These are phyloP conservation scores for Malassezia cuniculi DNA, from an alignment of 1,284 basidiomycete genomes.

Conservation along the genomic window DNA sequence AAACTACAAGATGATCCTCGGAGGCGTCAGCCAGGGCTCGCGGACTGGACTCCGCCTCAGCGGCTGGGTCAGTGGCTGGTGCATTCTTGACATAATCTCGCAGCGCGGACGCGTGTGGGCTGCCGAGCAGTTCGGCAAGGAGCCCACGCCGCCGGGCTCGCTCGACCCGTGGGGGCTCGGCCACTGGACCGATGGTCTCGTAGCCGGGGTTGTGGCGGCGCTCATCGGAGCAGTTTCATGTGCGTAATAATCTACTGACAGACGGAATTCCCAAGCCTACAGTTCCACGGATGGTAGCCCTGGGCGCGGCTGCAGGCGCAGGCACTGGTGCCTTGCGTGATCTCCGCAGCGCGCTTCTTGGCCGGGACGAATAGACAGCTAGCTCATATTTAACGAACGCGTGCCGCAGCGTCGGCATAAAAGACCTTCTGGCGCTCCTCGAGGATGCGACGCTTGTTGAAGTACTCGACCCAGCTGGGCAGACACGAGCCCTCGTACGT, in stretches of 20 bases:
- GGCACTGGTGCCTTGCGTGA: slow-evolving; percentile 11
- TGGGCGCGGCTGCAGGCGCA: slow-evolving; percentile 10
- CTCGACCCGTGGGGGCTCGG: slow-evolving; percentile 11
- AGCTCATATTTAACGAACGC: background rate
- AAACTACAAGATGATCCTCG: slow-evolving; percentile 37
- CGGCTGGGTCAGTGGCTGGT: slow-evolving; percentile 29
- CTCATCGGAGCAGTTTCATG: slow-evolving; percentile 17
- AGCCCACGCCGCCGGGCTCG: background rate
- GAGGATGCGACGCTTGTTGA: slow-evolving; percentile 40
- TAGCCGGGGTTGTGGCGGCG: slow-evolving; percentile 24
- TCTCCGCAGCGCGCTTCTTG: slow-evolving; percentile 5
- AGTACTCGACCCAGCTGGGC: slow-evolving; percentile 44
- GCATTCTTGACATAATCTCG: slow-evolving; percentile 20
- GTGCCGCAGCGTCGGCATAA: slow-evolving; percentile 18
- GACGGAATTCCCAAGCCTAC: slow-evolving; percentile 5
- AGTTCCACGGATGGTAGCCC: slow-evolving; percentile 6
- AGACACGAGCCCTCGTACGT: slow-evolving; percentile 37
- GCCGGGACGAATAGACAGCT: background rate
- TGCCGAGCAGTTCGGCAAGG: background rate
- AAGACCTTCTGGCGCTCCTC: slow-evolving; percentile 39
- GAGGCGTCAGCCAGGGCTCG: slow-evolving; percentile 25
- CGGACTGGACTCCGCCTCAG: slow-evolving; percentile 23
- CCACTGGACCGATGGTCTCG: slow-evolving; percentile 29
- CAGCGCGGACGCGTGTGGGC: slow-evolving; percentile 2
- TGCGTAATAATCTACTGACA: slow-evolving; percentile 6